Evolutionary conservation across 2,329 filamentous ascomycete genomes (phyloP).

Genomic region (Trichophyton benhamiae): DNA sequence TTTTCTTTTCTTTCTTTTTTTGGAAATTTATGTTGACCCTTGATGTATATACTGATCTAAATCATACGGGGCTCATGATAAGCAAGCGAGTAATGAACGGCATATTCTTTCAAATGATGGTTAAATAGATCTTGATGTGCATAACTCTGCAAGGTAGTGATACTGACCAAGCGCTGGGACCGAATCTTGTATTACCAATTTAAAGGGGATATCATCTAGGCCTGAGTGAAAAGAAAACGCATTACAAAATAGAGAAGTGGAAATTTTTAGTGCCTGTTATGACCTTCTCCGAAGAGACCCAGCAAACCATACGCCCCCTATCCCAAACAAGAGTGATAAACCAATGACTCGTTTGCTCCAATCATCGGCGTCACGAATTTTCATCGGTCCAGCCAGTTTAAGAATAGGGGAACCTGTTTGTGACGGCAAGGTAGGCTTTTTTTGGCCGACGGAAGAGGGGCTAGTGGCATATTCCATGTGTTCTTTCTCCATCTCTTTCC

Average conservation of each 20-base stretch:
- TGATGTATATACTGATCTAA: conserved; percentile 11
- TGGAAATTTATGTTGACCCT: conserved; percentile 1
- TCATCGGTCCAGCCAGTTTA: conserved; percentile 12
- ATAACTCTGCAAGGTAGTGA: background rate
- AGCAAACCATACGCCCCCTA: conserved; percentile 21
- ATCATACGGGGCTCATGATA: background rate
- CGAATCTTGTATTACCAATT: background rate
- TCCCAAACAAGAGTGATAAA: conserved; percentile 18
- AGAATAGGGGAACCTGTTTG: background rate
- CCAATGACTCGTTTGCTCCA: conserved; percentile 19
- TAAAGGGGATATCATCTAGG: background rate
- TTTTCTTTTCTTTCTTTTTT: too few species aligned
- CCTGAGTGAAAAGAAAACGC: background rate
- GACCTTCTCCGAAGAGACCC: conserved; percentile 9
- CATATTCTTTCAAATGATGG: background rate
- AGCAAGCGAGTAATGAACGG: background rate
- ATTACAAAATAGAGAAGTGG: background rate
- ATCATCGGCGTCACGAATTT: conserved; percentile 15
- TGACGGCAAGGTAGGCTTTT: background rate
- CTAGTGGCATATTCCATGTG: conserved; percentile 17
- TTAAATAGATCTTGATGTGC: background rate
- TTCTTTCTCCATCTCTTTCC: conserved; percentile 28
- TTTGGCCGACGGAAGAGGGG: background rate
- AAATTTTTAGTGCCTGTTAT: background rate
- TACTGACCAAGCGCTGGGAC: background rate